Percentiles rank a stretch among this genome's conserved stretches.
Conservation (phyloP, 1,284 basidiomycete genomes). For the Leccinum fallax region DNA sequence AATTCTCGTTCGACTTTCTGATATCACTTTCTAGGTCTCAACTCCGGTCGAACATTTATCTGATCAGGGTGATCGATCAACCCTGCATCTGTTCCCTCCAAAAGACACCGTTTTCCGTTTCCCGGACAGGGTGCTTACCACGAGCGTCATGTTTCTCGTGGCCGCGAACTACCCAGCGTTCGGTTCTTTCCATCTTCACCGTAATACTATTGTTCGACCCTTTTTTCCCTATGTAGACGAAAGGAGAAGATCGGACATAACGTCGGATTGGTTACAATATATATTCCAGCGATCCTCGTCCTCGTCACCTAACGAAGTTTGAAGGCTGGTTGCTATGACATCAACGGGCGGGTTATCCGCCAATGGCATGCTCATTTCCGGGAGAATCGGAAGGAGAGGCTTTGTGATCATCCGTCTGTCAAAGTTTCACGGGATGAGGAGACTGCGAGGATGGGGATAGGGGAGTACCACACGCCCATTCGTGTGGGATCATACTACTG, state of each 20-base stretch:
- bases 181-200: constrained; percentile 3
- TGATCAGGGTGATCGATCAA: neutral
- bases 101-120: neutral
- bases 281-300: neutral
- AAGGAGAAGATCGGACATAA: neutral
- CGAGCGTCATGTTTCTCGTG: neutral
- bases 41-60: neutral
- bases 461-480: neutral
- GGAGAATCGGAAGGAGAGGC: neutral
- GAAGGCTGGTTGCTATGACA: neutral
- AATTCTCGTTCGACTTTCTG: neutral
- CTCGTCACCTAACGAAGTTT: neutral
- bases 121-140: neutral
- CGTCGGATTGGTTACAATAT: neutral
- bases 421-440: neutral
- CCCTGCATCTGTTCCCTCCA: neutral
- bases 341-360: neutral
- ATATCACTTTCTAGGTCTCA: neutral
- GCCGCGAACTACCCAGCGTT: neutral
- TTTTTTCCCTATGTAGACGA: neutral
- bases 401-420: neutral
- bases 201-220: neutral
- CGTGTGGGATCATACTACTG: neutral
- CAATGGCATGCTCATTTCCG: neutral
- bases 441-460: neutral